phyloP scores from a whole-genome alignment of 257 asterid genomes.

The Solanum sparsipilum region DNA sequence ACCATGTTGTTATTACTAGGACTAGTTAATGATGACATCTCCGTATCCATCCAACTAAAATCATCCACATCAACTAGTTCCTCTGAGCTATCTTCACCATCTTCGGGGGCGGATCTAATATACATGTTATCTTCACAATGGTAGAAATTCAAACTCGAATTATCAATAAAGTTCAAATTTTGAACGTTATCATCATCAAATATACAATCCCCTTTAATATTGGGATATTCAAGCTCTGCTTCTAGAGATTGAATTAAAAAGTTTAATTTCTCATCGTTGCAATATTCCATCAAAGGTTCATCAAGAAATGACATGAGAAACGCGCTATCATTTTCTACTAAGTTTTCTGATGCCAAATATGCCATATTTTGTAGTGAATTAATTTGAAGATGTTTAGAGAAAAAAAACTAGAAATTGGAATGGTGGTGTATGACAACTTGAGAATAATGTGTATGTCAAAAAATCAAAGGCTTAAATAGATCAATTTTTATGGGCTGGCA shows the following conservation, averaged over 20 bases:
- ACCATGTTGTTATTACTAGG: background rate
- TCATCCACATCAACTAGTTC: constrained; percentile 3
- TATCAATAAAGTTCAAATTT: too few species aligned
- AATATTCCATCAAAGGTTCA: background rate
- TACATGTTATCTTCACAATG: background rate
- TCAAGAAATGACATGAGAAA: constrained; percentile 13
- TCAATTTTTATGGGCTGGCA: background rate
- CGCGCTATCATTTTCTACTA: background rate
- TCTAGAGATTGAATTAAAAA: constrained; percentile 13
- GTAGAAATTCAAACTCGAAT: too few species aligned
- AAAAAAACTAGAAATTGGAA: background rate
- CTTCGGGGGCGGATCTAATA: background rate
- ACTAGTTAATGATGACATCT: background rate
- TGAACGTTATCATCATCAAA: background rate
- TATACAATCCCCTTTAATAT: background rate
- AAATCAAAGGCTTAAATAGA: background rate
- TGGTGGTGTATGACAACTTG: background rate
- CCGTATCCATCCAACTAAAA: constrained; percentile 5
- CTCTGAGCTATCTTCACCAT: background rate
- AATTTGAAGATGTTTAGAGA: background rate
- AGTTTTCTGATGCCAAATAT: background rate
- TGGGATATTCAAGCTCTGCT: constrained; percentile 1
- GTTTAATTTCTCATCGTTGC: constrained; percentile 8
- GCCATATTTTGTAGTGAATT: background rate
- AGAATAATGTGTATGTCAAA: background rate